phyloP scores from a whole-genome alignment of 805 yeast genomes.

The Grigorovia jiainica region DNA sequence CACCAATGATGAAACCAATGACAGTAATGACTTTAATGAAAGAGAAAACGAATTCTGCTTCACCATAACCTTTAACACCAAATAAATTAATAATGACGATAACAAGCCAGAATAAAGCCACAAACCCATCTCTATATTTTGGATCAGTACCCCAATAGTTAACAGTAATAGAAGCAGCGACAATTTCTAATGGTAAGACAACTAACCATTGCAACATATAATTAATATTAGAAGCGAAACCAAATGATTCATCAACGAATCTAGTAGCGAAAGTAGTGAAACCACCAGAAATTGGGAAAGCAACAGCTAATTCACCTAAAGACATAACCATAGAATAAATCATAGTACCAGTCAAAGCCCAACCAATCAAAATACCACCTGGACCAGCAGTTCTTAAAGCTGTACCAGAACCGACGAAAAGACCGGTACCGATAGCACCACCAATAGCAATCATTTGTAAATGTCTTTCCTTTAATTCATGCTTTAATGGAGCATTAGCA shows the following conservation, averaged over 20 bases:
- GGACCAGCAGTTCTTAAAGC: constrained; percentile 61
- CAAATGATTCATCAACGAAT: constrained; percentile 52
- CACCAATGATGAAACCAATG: constrained; percentile 38
- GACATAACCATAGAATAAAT: constrained; percentile 51
- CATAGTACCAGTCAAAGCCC: constrained; percentile 45
- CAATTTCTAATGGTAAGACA: constrained; percentile 42
- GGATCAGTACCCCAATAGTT: constrained; percentile 40
- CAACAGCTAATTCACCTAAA: constrained; percentile 52
- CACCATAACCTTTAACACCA: constrained; percentile 48
- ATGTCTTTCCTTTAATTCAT: constrained; percentile 44
- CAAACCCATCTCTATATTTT: constrained; percentile 40
- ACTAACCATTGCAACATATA: constrained; percentile 46
- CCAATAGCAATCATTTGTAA: constrained; percentile 62
- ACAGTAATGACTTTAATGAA: constrained; percentile 40
- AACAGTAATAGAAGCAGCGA: constrained; percentile 46
- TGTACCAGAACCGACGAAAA: constrained; percentile 62
- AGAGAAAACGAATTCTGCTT: constrained; percentile 42
- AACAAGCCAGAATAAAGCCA: constrained; percentile 40
- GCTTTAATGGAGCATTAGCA: constrained; percentile 49
- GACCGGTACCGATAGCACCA: constrained; percentile 68
- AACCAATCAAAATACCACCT: constrained; percentile 48
- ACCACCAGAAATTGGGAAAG: constrained; percentile 57
- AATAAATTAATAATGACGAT: constrained; percentile 41
- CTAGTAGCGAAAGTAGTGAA: constrained; percentile 53
- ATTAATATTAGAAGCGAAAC: constrained; percentile 54